Base-by-base conservation (phyloP, 768 basidiomycete genomes). In the Lactifluus echinatus region DNA sequence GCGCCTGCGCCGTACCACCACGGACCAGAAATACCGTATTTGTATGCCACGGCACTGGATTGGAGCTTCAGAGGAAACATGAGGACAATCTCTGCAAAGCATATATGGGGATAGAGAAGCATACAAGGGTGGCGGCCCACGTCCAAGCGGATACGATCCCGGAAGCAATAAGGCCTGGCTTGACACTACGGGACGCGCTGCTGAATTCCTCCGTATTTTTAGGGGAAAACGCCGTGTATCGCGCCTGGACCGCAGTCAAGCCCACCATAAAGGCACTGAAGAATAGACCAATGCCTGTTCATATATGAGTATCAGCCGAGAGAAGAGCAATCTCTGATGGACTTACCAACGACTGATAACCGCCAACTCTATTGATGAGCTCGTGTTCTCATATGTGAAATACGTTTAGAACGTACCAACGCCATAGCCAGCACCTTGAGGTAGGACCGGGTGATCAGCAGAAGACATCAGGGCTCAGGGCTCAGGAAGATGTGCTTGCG, bases 1-100 rank as follows among this genome's bases (percentile, higher is more conserved):
- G 89, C 92, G n/a, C 91, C 92, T 33, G 87, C 81, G 6, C 88
- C 92, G 63, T 93, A 93, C 86, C 89, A 91, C 86, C 87, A 93
- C 0, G 89, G 89, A 0, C 90, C 91, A 4, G 81, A 83, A 58
- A 93, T 84, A 8, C 87, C 93, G 64, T 82, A 91, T 65, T 86
- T 85, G 69, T 94, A 96, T 0, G 84, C 89, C 8, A 90, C 83
- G 0, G 89, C 87, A 53, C 85, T 88, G 29, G 83, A 85, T 79
- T 91, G 88, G 2, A 91, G 74, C 81, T 82, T 48, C 2, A 12
- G 50, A 57, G n/a, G 28, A 31, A 24, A 12, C 71, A 55, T 4
- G 14, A 37, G 28, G 29, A 55, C 36, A 63, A 24, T 19, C n/a
- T 7, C 11, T 12, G 31, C 4, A 44, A 37, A 3, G 21, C 1